Conservation (phyloP, 2,329 filamentous ascomycete species). For the Colletotrichum sp. region DNA sequence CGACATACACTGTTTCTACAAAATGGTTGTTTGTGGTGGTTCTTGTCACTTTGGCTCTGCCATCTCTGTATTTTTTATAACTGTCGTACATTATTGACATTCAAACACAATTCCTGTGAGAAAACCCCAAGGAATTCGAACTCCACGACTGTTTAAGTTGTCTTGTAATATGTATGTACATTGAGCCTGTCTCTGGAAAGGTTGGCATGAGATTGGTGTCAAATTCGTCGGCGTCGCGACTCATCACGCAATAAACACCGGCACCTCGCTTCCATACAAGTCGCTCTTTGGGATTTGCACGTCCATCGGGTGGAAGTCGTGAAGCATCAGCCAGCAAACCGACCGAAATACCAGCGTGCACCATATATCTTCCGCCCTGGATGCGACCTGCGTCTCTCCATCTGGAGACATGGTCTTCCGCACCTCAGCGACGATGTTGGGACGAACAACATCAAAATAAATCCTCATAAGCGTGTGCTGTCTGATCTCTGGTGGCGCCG, state of each 20-base stretch:
- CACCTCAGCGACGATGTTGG: too few species aligned
- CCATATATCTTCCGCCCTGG: slow-evolving; percentile 43
- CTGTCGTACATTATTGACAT: too few species aligned
- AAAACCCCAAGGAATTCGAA: too few species aligned
- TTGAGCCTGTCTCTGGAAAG: too few species aligned
- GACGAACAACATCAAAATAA: too few species aligned
- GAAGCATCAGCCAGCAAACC: slow-evolving; percentile 62
- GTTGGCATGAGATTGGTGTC: too few species aligned
- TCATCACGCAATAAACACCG: slow-evolving; percentile 49
- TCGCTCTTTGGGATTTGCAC: slow-evolving; percentile 57
- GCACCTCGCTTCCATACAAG: slow-evolving; percentile 57
- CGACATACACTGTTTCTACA: rapidly evolving
- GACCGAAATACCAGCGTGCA: slow-evolving; percentile 59
- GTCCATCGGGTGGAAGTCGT: slow-evolving; percentile 60
- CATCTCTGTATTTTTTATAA: neutral
- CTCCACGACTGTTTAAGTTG: too few species aligned
- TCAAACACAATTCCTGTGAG: too few species aligned
- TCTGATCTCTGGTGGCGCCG: too few species aligned
- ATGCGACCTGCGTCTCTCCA: neutral
- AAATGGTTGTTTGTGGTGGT: neutral
- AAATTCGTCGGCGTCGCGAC: neutral
- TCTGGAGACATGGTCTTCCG: neutral
- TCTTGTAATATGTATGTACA: too few species aligned
- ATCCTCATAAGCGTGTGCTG: too few species aligned
- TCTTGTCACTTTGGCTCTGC: rapidly evolving